phyloP scores from a whole-genome alignment of 2,329 filamentous ascomycete genomes.

The Cladosporium cucumerinum region DNA sequence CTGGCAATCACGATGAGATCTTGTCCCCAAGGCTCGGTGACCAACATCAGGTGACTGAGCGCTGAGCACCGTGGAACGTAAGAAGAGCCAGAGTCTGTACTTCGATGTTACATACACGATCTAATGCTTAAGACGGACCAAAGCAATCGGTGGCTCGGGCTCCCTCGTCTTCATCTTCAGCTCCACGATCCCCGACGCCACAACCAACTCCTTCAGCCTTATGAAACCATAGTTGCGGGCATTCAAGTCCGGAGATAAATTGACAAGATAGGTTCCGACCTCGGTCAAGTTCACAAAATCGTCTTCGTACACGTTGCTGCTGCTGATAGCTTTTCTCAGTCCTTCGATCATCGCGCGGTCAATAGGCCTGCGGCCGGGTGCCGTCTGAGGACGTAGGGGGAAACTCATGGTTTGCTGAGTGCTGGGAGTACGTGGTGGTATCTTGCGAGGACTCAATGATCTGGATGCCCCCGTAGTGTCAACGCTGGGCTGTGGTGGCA shows the following conservation, averaged over 20 bases:
- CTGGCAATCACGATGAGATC: background rate
- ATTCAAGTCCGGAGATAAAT: constrained; percentile 28
- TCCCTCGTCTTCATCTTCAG: background rate
- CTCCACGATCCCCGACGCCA: constrained; percentile 2
- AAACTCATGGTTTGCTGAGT: background rate
- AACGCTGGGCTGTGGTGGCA: background rate
- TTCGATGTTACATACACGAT: background rate
- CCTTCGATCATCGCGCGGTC: constrained; percentile 24
- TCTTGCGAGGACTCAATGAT: background rate
- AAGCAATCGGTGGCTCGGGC: constrained; percentile 1
- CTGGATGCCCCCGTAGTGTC: background rate
- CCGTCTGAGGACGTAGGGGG: background rate
- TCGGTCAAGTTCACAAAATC: constrained; percentile 30
- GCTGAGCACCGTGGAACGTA: background rate
- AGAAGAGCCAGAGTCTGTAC: background rate
- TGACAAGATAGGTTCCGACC: constrained; percentile 25
- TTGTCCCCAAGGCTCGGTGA: background rate
- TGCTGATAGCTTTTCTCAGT: constrained; percentile 20
- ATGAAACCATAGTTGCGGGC: constrained; percentile 31
- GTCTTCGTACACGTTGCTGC: constrained; percentile 22
- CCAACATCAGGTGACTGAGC: background rate
- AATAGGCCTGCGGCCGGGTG: constrained; percentile 18
- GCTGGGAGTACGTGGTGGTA: background rate
- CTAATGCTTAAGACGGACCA: background rate
- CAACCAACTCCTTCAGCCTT: background rate